Base-by-base conservation (phyloP, 768 basidiomycete genomes). In the Pulveroboletus sp. region DNA sequence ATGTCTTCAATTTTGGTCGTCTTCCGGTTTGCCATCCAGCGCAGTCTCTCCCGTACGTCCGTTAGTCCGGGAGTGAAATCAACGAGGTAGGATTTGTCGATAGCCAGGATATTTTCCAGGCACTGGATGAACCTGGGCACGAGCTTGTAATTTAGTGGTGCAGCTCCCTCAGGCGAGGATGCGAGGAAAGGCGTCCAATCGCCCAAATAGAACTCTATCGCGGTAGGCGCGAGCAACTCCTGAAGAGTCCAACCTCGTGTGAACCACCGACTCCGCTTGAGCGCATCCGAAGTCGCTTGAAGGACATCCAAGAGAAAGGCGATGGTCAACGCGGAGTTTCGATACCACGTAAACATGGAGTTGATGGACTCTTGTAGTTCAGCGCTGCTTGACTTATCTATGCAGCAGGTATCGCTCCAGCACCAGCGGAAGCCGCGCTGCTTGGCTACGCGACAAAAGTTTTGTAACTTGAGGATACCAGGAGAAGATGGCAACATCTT, bases 321-420 rank as follows among this genome's bases (percentile, higher is more conserved):
- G 23, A 67, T 50, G n/a, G 67, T 69, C 27, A 69, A 45, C 2
- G 51, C 47, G 0, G 67, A 65, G 29, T 61, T 58, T 23, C 63
- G 52, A 25, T 67, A 68, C 66, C 66, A 68, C 13, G 21, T 54
- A 21, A 69, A 69, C 67, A 68, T 68, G 41, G 59, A 60, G n/a
- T 58, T 55, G 37, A 68, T 61, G 44, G 67, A 60, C 32, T 68
- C 66, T 14, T 63, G 59, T 3, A 67, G 53, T 37, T 68, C 65
- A 12, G 60, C 61, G 17, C 60, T 67, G 40, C 63, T 68, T 11
- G 46, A 27, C 36, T 65, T 63, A 29, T 67, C 60, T 17, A 64
- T 65, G 23, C 67, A 69, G 14, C 59, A 65, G 1, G 65, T 65
- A 14, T 69, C 67, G 38, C 56, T 56, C 65, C 65, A 69, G 35